A percentile compares a stretch with the other conserved stretches of the same genome.
These are phyloP conservation scores for Globisporangium camurandrum DNA, from an alignment of 352 stramenopile genomes.

Conservation along the genomic window DNA sequence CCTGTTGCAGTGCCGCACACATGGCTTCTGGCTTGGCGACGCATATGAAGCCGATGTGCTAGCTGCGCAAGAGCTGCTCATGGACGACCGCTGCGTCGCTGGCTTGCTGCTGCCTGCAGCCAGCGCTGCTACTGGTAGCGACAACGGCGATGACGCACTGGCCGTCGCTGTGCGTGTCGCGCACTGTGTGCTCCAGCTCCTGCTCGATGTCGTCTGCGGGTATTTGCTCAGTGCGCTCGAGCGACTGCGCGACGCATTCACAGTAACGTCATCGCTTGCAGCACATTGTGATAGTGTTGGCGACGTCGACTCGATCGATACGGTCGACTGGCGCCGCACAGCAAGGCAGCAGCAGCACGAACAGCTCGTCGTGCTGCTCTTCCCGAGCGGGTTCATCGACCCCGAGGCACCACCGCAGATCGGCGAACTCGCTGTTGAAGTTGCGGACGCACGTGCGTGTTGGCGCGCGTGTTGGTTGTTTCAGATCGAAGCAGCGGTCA, in stretches of 20 bases:
- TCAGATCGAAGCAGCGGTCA: slow-evolving; percentile 21
- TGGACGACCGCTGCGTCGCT: slow-evolving; percentile 12
- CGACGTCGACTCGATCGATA: no score
- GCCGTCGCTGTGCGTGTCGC: slow-evolving; percentile 9
- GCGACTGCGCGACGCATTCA: slow-evolving; percentile 20
- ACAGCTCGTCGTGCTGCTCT: slow-evolving; percentile 23
- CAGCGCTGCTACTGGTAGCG: neutral
- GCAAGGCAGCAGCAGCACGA: neutral
- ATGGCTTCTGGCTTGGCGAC: slow-evolving; percentile 33
- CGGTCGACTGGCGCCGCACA: neutral
- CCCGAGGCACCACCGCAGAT: slow-evolving; percentile 18
- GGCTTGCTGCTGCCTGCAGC: neutral
- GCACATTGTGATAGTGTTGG: no score
- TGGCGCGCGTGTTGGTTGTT: slow-evolving; percentile 36
- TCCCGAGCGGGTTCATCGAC: slow-evolving; percentile 29
- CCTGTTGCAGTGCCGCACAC: slow-evolving; percentile 20
- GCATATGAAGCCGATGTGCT: slow-evolving; percentile 17
- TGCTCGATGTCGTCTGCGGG: slow-evolving; percentile 35
- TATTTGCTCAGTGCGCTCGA: slow-evolving; percentile 56
- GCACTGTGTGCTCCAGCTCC: slow-evolving; percentile 36
- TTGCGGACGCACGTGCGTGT: slow-evolving; percentile 25
- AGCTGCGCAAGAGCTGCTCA: slow-evolving; percentile 36
- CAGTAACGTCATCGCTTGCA: no score
- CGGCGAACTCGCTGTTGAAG: slow-evolving; percentile 45
- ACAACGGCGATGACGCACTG: neutral